Evolutionary conservation across 768 basidiomycete species (phyloP).

Genomic region (Kwoniella europaea): DNA sequence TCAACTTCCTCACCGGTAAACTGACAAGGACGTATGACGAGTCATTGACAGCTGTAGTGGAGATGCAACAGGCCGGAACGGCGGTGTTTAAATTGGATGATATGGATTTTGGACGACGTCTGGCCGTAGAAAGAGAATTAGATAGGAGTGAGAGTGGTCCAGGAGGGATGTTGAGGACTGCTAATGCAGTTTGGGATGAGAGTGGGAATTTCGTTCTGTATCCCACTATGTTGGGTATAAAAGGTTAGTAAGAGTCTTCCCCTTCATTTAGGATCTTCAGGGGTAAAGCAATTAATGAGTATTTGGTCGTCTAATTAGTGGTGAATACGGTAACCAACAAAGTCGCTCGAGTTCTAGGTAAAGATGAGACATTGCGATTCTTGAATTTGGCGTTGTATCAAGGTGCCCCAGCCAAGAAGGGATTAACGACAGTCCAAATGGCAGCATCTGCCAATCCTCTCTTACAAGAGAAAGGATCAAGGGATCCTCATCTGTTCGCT

Average conservation of each 20-base stretch:
- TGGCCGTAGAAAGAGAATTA: constrained; percentile 88
- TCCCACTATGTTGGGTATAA: constrained; percentile 90
- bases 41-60: constrained; percentile 85
- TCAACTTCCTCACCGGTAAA: constrained; percentile 87
- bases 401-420: constrained; percentile 87
- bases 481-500: constrained; percentile 91
- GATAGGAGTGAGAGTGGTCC: constrained; percentile 68
- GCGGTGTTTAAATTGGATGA: constrained; percentile 90
- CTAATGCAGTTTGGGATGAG: constrained; percentile 96
- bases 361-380: constrained; percentile 91
- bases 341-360: constrained; percentile 82
- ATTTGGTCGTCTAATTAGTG: constrained; percentile 63
- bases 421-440: constrained; percentile 87
- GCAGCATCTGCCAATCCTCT: constrained; percentile 95
- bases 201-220: constrained; percentile 93
- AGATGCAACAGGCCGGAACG: constrained; percentile 99
- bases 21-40: constrained; percentile 93
- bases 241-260: constrained; percentile 66
- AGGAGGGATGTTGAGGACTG: constrained; percentile 64
- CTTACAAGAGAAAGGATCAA: constrained; percentile 76
- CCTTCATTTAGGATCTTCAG: not conserved
- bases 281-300: not conserved
- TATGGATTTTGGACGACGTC: constrained; percentile 98
- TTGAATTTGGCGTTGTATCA: constrained; percentile 88
- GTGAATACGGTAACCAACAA: constrained; percentile 94